phyloP scores from a whole-genome alignment of 164 flowering plant genomes.

The Stephania yunnanensis region DNA sequence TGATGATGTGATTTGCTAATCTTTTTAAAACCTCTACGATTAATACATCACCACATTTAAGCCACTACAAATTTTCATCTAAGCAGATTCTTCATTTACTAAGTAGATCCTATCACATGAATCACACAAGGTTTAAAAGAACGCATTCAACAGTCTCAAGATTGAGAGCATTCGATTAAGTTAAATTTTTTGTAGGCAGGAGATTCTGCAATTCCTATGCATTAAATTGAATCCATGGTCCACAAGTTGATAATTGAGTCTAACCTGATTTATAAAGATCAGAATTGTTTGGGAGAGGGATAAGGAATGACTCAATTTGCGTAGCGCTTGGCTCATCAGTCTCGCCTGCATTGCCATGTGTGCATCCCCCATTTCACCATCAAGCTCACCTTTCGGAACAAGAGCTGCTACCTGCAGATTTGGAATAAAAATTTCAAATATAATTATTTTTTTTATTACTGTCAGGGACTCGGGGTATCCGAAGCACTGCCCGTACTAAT shows the following conservation, averaged over 20 bases:
- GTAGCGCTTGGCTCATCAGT: slow-evolving; percentile 97
- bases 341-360: slow-evolving; percentile 99
- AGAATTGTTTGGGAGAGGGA: slow-evolving; percentile 76
- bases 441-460: no score
- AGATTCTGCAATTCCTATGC: not conserved
- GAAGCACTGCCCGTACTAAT: no score
- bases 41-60: no score
- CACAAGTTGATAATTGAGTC: not conserved
- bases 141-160: not conserved
- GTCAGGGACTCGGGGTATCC: no score
- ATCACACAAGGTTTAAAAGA: not conserved
- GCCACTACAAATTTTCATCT: not conserved
- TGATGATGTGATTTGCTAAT: no score
- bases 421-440: not conserved
- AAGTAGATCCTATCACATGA: not conserved
- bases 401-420: slow-evolving; percentile 87
- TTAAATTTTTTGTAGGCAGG: not conserved
- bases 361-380: slow-evolving; percentile 99
- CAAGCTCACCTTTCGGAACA: slow-evolving; percentile 95
- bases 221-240: not conserved
- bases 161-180: not conserved
- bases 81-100: not conserved
- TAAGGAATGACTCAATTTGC: slow-evolving; percentile 87
- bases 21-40: no score
- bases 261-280: slow-evolving; percentile 87